Conservation (phyloP, 169 alveolate genomes). For the Eimeria necatrix region DNA sequence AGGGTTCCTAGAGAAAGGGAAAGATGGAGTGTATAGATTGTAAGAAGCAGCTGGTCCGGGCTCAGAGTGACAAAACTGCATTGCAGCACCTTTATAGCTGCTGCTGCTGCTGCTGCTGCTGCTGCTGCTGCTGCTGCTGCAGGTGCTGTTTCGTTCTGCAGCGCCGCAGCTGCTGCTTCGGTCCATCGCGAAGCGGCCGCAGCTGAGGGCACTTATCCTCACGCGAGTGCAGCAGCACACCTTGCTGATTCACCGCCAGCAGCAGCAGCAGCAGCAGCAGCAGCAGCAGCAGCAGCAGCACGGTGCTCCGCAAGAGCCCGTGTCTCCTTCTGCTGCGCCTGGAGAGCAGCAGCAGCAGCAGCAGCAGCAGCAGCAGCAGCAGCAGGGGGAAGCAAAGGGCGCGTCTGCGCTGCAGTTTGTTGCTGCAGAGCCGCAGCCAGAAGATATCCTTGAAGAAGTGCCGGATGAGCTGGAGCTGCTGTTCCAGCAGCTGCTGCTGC, state of each 20-base stretch:
- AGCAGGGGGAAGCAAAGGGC: not conserved
- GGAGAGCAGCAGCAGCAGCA: constrained; percentile 50
- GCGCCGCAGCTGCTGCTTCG: constrained; percentile 62
- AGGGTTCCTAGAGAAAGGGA: not conserved
- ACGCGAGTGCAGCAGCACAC: constrained; percentile 40
- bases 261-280: constrained; percentile 57
- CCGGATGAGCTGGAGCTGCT: constrained; percentile 14
- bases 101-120: constrained; percentile 15
- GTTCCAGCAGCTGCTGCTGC: constrained; percentile 53
- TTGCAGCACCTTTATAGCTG: not conserved
- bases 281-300: constrained; percentile 26
- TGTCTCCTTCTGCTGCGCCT: constrained; percentile 46
- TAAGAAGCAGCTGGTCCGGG: no score
- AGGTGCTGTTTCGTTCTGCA: constrained; percentile 64
- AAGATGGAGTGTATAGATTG: not conserved
- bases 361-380: constrained; percentile 66
- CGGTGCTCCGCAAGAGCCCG: not conserved
- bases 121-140: constrained; percentile 73
- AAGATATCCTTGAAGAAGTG: not conserved
- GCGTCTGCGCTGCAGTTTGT: constrained; percentile 4
- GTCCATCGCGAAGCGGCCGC: constrained; percentile 32
- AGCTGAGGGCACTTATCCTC: constrained; percentile 44
- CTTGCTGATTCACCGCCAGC: constrained; percentile 18
- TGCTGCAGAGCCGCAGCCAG: not conserved
- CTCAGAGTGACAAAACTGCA: not conserved